Conservation (phyloP, 148 eudicot species). For the Beta vulgaris region DNA sequence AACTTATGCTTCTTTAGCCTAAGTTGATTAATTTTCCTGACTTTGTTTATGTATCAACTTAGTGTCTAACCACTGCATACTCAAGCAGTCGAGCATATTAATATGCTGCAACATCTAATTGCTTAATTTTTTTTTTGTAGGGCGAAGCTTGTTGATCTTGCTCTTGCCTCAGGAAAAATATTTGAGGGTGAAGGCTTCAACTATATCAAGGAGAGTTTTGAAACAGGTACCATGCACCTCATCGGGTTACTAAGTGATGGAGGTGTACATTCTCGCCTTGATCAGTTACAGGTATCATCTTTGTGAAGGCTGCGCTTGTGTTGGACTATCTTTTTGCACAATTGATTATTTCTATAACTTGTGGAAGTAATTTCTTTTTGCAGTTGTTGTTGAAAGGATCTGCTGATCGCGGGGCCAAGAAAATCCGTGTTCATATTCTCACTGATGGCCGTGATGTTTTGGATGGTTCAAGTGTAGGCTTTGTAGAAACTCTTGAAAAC, state of each 20-base stretch:
- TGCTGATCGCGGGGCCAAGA: conserved; percentile 78
- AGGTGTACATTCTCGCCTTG: conserved; percentile 92
- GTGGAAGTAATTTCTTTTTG: conserved; percentile 13
- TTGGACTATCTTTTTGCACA: background rate
- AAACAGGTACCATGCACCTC: conserved; percentile 71
- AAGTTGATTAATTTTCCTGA: too few species aligned
- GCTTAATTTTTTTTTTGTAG: conserved; percentile 29
- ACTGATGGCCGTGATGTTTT: conserved; percentile 96
- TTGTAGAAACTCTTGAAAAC: conserved; percentile 79
- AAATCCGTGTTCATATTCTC: conserved; percentile 76
- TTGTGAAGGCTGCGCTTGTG: background rate
- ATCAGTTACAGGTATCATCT: conserved; percentile 72
- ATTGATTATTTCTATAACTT: background rate
- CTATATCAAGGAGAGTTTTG: conserved; percentile 68
- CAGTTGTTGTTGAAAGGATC: conserved; percentile 82
- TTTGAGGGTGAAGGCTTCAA: conserved; percentile 84
- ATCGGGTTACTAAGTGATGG: conserved; percentile 96
- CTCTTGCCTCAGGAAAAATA: conserved; percentile 84
- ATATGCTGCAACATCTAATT: background rate
- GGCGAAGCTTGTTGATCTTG: conserved; percentile 90
- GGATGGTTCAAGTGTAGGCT: conserved; percentile 89
- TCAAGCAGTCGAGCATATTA: background rate
- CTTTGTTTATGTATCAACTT: background rate
- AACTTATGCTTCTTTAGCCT: too few species aligned
- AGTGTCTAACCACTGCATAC: background rate